Evolutionary conservation across 192 early-diverging fungal species (phyloP), one percentile per base, ranked within the genome.

Genomic region (Coemansia sp.): DNA sequence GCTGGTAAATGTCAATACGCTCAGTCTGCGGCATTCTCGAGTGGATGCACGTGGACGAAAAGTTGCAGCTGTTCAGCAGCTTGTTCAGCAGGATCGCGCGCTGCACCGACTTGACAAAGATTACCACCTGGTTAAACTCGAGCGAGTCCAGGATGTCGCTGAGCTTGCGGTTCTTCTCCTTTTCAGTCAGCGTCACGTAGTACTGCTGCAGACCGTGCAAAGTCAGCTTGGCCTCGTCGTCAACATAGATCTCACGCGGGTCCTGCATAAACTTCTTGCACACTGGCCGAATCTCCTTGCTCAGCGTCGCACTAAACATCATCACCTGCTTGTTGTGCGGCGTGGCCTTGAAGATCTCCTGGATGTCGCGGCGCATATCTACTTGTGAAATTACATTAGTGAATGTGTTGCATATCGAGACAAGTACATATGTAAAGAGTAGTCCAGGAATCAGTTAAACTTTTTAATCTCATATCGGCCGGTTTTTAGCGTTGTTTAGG

Each of bases 191-290:
- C 63, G 89, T 91, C 44, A 94, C 88, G 56, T 90, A 98, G 86
- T 92, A 88, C 78, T 98, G 96, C 83, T 93, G 89, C 34, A 98
- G 87, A 78, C 96, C 96, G 77, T 98, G 96, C 5, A 98, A 86
- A 0, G 96, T 98, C 18, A 98, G 84, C 83, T 98, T 98, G 72
- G 94, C 90, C 81, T 98, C 93, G 71, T 97, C 93, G 63, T 98
- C 96, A 28, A 98, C 94, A 67, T 92, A 97, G 70, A 98, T 97
- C 73, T 98, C 96, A 11, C 95, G 85, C 5, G 96, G 96, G 68
- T 91, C 89, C 65, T 94, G 90, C 96, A 98, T 98, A 67, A 98
- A 98, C 83, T 93, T 94, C 65, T 95, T 94, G 92, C 94, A 96
- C 28, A 97, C 84, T 0, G 88, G 88, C 24, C 92, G 88, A 60